Conservation (phyloP, 805 yeast species). For the Candida krabiensis region DNA sequence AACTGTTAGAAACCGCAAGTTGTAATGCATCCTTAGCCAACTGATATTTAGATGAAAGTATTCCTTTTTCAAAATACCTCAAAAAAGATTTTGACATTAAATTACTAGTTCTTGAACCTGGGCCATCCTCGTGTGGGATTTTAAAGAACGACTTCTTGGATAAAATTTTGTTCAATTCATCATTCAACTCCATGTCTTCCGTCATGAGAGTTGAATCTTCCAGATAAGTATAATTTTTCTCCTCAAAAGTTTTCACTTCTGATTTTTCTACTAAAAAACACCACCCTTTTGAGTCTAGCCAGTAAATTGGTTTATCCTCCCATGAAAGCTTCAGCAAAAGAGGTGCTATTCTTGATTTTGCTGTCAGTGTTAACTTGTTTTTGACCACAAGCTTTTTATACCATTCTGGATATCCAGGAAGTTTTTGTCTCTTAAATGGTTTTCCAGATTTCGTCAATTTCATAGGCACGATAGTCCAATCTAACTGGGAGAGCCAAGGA, state of each 20-base stretch:
- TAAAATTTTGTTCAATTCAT: conserved; percentile 12
- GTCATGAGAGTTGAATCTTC: conserved; percentile 18
- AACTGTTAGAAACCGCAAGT: conserved; percentile 78
- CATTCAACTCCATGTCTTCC: conserved; percentile 8
- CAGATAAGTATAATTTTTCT: conserved; percentile 37
- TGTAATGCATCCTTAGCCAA: conserved; percentile 75
- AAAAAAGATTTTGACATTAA: conserved; percentile 77
- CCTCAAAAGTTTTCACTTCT: conserved; percentile 35
- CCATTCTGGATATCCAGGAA: conserved; percentile 96
- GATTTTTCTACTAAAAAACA: conserved; percentile 63
- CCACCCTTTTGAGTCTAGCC: conserved; percentile 87
- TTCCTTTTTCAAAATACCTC: conserved; percentile 69
- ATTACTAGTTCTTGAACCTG: conserved; percentile 66
- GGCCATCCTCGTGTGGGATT: conserved; percentile 89
- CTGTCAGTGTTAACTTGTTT: conserved; percentile 52
- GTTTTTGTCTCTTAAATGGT: conserved; percentile 68
- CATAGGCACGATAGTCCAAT: conserved; percentile 73
- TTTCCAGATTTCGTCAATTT: conserved; percentile 66
- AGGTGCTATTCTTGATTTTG: conserved; percentile 75
- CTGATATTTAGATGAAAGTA: conserved; percentile 66
- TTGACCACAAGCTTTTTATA: conserved; percentile 58
- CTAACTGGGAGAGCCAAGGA: conserved; percentile 88
- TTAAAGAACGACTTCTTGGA: conserved; percentile 46
- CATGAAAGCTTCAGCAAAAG: conserved; percentile 73
- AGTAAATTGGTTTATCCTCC: conserved; percentile 80